Conservation (phyloP, 208 protist species). For the Crithidia sp. region DNA sequence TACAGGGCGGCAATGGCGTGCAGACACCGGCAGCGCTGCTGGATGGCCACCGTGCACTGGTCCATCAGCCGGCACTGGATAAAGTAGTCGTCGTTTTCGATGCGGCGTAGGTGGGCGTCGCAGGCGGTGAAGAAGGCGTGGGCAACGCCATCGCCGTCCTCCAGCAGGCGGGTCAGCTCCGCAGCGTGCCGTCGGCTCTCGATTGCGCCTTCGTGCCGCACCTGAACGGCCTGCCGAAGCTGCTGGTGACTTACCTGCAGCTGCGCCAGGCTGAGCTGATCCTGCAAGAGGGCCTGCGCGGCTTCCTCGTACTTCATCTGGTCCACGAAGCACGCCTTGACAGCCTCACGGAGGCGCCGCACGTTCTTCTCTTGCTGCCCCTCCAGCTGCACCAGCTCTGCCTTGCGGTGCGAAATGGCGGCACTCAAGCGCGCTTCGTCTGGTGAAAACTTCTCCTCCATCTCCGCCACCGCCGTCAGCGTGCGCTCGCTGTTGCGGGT, state of each 20-base stretch:
- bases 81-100: constrained; percentile 60
- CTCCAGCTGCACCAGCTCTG: constrained; percentile 47
- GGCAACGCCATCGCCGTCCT: constrained; percentile 42
- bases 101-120: constrained; percentile 51
- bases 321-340: constrained; percentile 77
- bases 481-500: constrained; percentile 30
- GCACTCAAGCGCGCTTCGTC: constrained; percentile 38
- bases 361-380: constrained; percentile 69
- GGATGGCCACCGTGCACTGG: constrained; percentile 43
- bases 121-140: constrained; percentile 48
- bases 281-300: constrained; percentile 60
- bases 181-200: constrained; percentile 24
- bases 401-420: constrained; percentile 43
- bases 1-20: constrained; percentile 64
- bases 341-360: constrained; percentile 73
- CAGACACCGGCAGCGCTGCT: constrained; percentile 68
- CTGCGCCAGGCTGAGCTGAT: constrained; percentile 59
- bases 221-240: constrained; percentile 42
- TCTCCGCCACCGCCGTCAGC: constrained; percentile 29
- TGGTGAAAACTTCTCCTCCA: constrained; percentile 36
- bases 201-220: constrained; percentile 37
- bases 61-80: constrained; percentile 54
- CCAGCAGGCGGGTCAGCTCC: constrained; percentile 41
- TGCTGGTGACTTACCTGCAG: constrained; percentile 64
- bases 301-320: constrained; percentile 72